Conservation (phyloP, 768 basidiomycete species). For the Boletus tomentosulus region DNA sequence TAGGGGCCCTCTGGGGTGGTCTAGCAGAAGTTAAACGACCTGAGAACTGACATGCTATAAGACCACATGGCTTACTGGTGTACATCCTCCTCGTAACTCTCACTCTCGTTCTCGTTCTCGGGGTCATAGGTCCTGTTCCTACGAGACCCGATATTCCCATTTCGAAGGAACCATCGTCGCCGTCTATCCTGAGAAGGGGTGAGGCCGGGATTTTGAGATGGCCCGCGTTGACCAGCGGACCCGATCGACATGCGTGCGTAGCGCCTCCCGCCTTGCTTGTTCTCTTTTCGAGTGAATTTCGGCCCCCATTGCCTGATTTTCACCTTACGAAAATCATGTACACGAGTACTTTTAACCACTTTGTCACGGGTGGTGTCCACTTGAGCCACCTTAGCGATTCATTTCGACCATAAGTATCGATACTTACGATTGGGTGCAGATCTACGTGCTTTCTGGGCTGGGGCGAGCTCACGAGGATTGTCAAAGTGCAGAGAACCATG, state of each 20-base stretch:
- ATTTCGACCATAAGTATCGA: not conserved
- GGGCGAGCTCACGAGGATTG: not conserved
- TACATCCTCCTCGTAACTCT: constrained; percentile 1
- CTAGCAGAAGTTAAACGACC: constrained; percentile 7
- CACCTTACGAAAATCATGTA: not conserved
- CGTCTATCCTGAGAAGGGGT: not conserved
- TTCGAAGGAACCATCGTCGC: constrained; percentile 13
- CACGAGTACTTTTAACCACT: constrained; percentile 5
- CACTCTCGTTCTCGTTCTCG: not conserved
- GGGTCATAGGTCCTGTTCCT: not conserved
- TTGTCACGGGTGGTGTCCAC: constrained; percentile 5
- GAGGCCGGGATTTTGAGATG: not conserved
- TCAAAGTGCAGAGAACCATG: not conserved
- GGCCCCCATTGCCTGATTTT: constrained; percentile 3
- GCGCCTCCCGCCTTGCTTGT: not conserved
- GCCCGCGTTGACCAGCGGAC: constrained; percentile 2
- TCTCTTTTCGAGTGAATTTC: constrained; percentile 5
- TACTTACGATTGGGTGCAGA: constrained; percentile 11
- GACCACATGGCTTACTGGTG: constrained; percentile 4
- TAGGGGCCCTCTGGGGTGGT: constrained; percentile 1
- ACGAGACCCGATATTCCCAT: constrained; percentile 7
- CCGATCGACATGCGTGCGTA: constrained; percentile 21
- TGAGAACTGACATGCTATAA: not conserved
- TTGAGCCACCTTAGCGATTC: constrained; percentile 6
- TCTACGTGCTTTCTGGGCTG: constrained; percentile 9